Base-by-base conservation (phyloP, 2,329 filamentous ascomycete genomes). In the Exophiala viscosa region DNA sequence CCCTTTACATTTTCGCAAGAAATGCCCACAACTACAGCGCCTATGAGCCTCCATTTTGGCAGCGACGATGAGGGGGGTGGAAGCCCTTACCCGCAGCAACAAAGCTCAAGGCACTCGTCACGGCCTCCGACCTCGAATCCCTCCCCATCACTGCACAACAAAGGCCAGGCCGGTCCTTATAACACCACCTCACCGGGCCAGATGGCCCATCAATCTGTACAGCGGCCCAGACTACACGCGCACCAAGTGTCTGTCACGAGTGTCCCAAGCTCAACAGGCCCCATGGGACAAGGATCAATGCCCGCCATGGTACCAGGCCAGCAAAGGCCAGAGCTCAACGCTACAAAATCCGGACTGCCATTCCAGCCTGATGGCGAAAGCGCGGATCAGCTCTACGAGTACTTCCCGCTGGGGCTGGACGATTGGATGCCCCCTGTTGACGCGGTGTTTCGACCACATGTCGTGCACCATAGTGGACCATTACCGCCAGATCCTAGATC, bases 351-450 rank as follows among this genome's bases (percentile, higher is more conserved):
- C 15, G 47, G 50, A 13, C 38, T 52, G 2, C 39, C 54, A 8
- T 58, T 50, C 48, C 39, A 33, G 23, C 40, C 41, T 9, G 58
- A 56, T 6, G 50, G 55, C 5, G 56, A 60, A 15, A 58, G 48
- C 62, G 85, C 85, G 1, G 91, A 96, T 69, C 75, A 91, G 60
- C 74, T 96, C 14, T 96, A 96, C 67, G 91, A 97, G 71, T 96
- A 97, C 67, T 96, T 97, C 60, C 91, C 91, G 0, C 76, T 97
- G 13, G 90, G 87, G 44, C 73, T 96, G 53, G 90, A 96, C 67
- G 91, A 96, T 65, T 96, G 82, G 85, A 90, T 91, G 82, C 87
- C 87, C 2, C 90, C 89, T 1, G 88, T 95, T 2, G 90, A 95
- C 69, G 90, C 90, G 4, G 86, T 96, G 13, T 96, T 95, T 67